A percentile compares a stretch with the other conserved stretches of the same genome.
Conservation (phyloP, 331 rosid species). For the Quercus lobata region DNA sequence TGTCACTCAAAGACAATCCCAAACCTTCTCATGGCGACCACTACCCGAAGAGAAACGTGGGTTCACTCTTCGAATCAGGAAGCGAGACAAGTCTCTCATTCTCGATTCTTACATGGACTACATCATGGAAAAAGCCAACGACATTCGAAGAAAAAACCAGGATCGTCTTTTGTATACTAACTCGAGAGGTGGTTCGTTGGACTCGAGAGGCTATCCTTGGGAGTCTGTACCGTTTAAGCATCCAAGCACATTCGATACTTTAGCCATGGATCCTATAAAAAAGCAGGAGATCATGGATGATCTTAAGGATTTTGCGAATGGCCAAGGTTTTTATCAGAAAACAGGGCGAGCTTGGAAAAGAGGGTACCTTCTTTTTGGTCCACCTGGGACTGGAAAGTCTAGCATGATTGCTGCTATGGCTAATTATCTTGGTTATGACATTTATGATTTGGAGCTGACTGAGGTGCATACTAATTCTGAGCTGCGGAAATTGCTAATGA, state of each 20-base stretch:
- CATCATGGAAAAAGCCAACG: constrained; percentile 80
- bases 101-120: constrained; percentile 63
- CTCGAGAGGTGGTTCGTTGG: constrained; percentile 86
- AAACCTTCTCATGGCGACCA: constrained; percentile 86
- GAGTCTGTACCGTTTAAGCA: constrained; percentile 96
- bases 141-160: constrained; percentile 72
- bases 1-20: constrained; percentile 72
- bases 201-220: constrained; percentile 92
- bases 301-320: constrained; percentile 65
- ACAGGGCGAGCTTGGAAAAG: constrained; percentile 96
- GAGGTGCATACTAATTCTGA: constrained; percentile 93
- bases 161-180: constrained; percentile 82
- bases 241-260: constrained; percentile 86
- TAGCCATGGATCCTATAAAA: constrained; percentile 80
- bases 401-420: constrained; percentile 99
- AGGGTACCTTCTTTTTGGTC: constrained; percentile 89
- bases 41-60: constrained; percentile 89
- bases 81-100: constrained; percentile 51
- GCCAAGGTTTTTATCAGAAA: constrained; percentile 70
- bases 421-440: constrained; percentile 77
- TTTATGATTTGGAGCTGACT: constrained; percentile 91
- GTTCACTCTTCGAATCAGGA: constrained; percentile 77
- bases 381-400: constrained; percentile 93
- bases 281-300: constrained; percentile 76
- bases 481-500: constrained; percentile 82